Base-by-base conservation (phyloP, 768 basidiomycete genomes). In the Serendipita sp. region DNA sequence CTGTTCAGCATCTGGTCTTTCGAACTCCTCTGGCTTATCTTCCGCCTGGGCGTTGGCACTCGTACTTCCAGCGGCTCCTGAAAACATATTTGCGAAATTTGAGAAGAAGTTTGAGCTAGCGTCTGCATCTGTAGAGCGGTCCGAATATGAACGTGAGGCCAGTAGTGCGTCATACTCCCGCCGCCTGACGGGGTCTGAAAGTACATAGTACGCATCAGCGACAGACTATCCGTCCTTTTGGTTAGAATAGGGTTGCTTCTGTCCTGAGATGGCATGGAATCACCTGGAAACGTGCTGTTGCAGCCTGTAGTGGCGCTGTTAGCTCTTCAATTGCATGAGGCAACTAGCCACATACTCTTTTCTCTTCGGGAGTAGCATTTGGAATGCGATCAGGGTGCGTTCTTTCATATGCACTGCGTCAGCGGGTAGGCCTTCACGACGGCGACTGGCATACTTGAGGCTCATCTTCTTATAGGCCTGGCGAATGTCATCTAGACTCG, bases 131-230 rank as follows among this genome's bases (percentile, higher is more conserved):
- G 76, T 76, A 11, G 84, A 81, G 63, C 76, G 80, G 68, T 76
- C 71, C 16, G 72, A 70, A 54, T 56, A 16, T 5, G 79, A 67
- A 62, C 81, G 81, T 5, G 83, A 79, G n/a, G 76, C 73, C 71
- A 86, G 86, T 0, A 90, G 74, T 0, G 68, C 68, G 68, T 91
- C 89, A 68, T 91, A 91, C 73, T 91, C 88, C 70, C 73, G 78
- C 65, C 86, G 81, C 65, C 88, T 79, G 47, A 79, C 78, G 3
- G 84, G 74, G 73, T 96, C 91, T 2, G 89, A 91, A 44, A 97
- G 82, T 32, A 94, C 88, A 72, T 90, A 96, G 75, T 95, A 95
- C 16, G 92, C 92, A 73, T 96, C 93, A 63, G 93, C 91, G 67
- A 96, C 85, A 5, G 87, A 84, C 87, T 88, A 71, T 63, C 68